A percentile compares a stretch with the other conserved stretches of the same genome.
Conservation (phyloP, 2,329 filamentous ascomycete species). For the Sporothrix schenckii region DNA sequence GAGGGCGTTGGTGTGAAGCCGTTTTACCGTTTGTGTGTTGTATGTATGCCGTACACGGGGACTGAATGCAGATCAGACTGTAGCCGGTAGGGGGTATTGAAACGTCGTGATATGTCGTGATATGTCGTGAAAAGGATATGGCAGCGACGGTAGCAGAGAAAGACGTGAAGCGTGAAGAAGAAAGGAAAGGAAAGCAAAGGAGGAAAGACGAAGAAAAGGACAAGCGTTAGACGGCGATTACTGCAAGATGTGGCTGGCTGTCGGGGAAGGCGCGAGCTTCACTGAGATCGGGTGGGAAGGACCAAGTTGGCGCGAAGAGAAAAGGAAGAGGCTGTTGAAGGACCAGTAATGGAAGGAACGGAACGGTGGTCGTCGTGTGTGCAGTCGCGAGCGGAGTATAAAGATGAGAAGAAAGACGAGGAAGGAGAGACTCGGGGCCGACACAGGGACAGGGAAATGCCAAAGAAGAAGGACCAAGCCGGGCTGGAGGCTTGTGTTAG, state of each 20-base stretch:
- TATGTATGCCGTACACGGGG: background rate
- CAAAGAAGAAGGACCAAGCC: constrained; percentile 10
- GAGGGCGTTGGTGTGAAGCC: constrained; percentile 10
- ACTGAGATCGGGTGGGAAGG: constrained; percentile 17
- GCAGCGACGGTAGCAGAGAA: background rate
- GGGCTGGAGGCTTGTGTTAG: constrained; percentile 17
- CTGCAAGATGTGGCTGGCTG: constrained; percentile 1
- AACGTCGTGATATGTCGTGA: background rate
- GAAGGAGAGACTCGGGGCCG: constrained; percentile 4
- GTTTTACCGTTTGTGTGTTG: constrained; percentile 12
- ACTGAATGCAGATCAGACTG: constrained; percentile 7
- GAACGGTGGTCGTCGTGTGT: background rate
- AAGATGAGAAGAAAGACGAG: background rate
- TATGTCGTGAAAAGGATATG: background rate
- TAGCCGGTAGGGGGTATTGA: background rate
- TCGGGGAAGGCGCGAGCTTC: constrained; percentile 3
- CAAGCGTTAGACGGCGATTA: background rate
- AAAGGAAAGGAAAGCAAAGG: constrained; percentile 3
- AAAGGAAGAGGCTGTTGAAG: background rate
- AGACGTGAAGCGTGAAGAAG: background rate
- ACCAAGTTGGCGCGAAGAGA: background rate
- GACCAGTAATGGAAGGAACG: background rate
- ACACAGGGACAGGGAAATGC: background rate
- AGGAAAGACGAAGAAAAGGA: background rate
- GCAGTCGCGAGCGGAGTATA: background rate